phyloP scores from a whole-genome alignment of 2,329 filamentous ascomycete species.

The Penicillium hordei region DNA sequence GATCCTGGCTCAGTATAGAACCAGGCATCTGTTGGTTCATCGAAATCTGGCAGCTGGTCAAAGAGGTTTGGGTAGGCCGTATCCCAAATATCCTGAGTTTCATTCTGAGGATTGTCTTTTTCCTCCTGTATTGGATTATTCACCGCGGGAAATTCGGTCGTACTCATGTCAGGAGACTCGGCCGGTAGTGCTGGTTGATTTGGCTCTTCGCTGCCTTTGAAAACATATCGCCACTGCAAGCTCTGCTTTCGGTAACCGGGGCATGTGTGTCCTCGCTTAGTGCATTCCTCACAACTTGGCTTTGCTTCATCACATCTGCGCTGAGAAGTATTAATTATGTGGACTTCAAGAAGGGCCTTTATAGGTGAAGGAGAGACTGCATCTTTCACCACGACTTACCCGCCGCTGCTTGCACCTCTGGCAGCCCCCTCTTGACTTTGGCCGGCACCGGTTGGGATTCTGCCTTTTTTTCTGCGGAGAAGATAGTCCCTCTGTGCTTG shows the following conservation, averaged over 20 bases:
- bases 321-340: slow-evolving; percentile 4
- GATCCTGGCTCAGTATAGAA: slow-evolving; percentile 1
- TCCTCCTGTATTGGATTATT: not conserved
- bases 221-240: slow-evolving; percentile 25
- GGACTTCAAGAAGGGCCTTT: not conserved
- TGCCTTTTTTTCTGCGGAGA: slow-evolving; percentile 17
- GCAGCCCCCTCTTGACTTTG: slow-evolving; percentile 26
- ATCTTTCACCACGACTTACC: slow-evolving; percentile 24
- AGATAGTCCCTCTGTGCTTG: not conserved
- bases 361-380: slow-evolving; percentile 1
- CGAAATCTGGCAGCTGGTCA: slow-evolving; percentile 19
- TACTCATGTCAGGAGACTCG: not conserved
- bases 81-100: slow-evolving; percentile 14
- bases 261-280: slow-evolving; percentile 18
- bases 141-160: not conserved
- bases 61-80: slow-evolving; percentile 15
- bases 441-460: slow-evolving; percentile 25
- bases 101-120: slow-evolving; percentile 1
- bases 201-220: slow-evolving; percentile 12
- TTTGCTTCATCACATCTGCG: slow-evolving; percentile 27
- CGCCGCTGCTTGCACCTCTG: slow-evolving; percentile 26
- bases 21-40: slow-evolving; percentile 8
- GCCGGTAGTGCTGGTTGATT: not conserved
- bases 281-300: slow-evolving; percentile 24
- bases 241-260: slow-evolving; percentile 24